Evolutionary conservation across 2,329 filamentous ascomycete species (phyloP).

Genomic region (Colletotrichum theobromicola): DNA sequence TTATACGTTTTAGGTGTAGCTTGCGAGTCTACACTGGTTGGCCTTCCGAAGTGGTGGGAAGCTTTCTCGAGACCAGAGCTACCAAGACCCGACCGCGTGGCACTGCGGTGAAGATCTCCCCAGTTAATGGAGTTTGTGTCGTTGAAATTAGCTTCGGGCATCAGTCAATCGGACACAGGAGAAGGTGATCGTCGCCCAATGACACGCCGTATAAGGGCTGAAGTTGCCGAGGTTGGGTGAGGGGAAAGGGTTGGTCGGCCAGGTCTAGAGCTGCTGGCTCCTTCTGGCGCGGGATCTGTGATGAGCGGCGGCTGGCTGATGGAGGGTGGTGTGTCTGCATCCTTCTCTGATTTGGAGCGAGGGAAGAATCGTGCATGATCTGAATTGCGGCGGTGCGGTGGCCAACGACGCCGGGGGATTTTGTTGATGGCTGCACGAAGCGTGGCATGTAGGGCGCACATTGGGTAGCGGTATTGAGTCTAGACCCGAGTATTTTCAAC

Average conservation of each 20-base stretch:
- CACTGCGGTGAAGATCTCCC: not conserved
- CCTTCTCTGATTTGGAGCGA: not conserved
- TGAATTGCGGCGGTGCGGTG: not conserved
- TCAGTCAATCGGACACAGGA: not conserved
- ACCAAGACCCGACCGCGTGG: conserved; percentile 3
- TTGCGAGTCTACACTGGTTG: not conserved
- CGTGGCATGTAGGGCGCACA: not conserved
- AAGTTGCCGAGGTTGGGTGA: conserved; percentile 14
- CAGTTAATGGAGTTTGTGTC: not conserved
- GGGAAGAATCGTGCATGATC: not conserved
- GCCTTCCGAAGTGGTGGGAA: not conserved
- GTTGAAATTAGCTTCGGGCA: conserved; percentile 8
- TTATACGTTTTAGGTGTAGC: conserved; percentile 6
- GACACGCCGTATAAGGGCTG: not conserved
- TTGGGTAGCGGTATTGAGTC: not conserved
- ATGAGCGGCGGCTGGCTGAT: not conserved
- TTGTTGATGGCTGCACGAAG: not conserved
- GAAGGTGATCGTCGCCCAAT: conserved; percentile 1
- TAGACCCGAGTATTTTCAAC: not conserved
- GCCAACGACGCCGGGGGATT: not conserved
- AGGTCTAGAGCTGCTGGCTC: not conserved
- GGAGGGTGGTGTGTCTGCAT: conserved; percentile 1
- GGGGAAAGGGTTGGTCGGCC: not conserved
- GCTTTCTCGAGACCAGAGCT: not conserved
- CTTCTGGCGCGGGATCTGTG: not conserved